Base-by-base conservation (phyloP, 352 stramenopile genomes). In the Phytophthora boehmeriae region DNA sequence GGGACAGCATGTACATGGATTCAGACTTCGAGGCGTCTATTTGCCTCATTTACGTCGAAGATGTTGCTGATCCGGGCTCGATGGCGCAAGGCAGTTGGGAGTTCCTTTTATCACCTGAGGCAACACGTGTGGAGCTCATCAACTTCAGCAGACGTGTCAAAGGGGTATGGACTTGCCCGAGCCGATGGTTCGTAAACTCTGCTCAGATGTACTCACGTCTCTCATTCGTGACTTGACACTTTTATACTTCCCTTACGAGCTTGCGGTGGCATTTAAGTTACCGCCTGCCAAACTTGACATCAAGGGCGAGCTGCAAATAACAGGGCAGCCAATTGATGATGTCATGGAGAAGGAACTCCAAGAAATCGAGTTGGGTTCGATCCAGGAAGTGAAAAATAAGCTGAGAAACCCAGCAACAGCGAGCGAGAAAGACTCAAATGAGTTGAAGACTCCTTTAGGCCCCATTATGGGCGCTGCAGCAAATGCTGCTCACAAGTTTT, bases 1-100 rank as follows among this genome's bases (percentile, higher is more conserved):
- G 84, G 84, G 77, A 88, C 23, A 68, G 74, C 23, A 90, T 92
- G 83, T 89, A 89, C 56, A 67, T 92, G 34, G 73, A 91, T 46
- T 80, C 81, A 2, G 78, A 91, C 54, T 90, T 90, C 65, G 68
- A 83, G 19, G 70, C 70, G 8, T 76, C 64, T 6, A 68, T 89
- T 19, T 78, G 75, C 23, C 46, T 93, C 9, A 81, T 88, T 52
- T 92, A 88, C 56, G 80, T 89, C 13, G 78, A 90, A 27, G 71
- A 90, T 19, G 20, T 85, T 10, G 53, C 76, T 1, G 71, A 80
- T 11, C 42, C 46, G 28, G 68, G 56, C n/a, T 58, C 57, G 4
- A 64, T 79, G 22, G 63, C 66, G 4, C 70, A 74, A 6, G 83
- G 83, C 2, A 72, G 61, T 10, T 92, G 83, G 83, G 83, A 92